phyloP scores from a whole-genome alignment of 2,329 filamentous ascomycete genomes.

The Aspergillus neotritici region DNA sequence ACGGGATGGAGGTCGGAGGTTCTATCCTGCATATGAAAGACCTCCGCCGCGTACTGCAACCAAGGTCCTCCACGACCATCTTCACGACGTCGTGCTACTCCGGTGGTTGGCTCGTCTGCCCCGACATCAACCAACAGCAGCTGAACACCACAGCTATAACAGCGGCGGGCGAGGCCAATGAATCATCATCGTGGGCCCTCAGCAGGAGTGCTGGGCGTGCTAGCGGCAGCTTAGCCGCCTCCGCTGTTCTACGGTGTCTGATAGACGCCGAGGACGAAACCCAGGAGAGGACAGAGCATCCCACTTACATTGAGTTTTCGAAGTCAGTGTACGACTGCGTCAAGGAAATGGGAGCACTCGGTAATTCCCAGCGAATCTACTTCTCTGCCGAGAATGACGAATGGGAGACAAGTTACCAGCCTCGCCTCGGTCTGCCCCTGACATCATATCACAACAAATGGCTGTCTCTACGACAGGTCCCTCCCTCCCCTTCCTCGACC shows the following conservation, averaged over 20 bases:
- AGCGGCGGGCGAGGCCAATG: background rate
- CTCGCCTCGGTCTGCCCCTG: slow-evolving; percentile 10
- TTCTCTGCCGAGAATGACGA: slow-evolving; percentile 9
- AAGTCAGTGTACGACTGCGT: too few relatives aligned
- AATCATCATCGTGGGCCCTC: too few relatives aligned
- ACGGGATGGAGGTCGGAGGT: slow-evolving; percentile 1
- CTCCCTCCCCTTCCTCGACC: background rate
- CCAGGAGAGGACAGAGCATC: too few relatives aligned
- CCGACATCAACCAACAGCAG: background rate
- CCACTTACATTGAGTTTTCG: too few relatives aligned
- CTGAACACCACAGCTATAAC: slow-evolving; percentile 2
- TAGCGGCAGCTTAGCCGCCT: background rate
- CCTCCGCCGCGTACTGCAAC: background rate
- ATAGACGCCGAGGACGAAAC: too few relatives aligned
- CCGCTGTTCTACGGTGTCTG: too few relatives aligned
- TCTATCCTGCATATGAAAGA: background rate
- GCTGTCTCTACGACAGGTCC: slow-evolving; percentile 5
- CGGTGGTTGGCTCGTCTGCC: background rate
- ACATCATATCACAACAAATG: slow-evolving; percentile 11
- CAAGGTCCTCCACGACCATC: background rate
- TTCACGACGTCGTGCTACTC: slow-evolving; percentile 4
- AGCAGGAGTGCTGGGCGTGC: too few relatives aligned
- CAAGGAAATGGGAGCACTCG: too few relatives aligned
- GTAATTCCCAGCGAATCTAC: too few relatives aligned
- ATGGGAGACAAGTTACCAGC: slow-evolving; percentile 12